Base-by-base conservation (phyloP, 2,329 filamentous ascomycete genomes). In the Fusarium pseudonygamai region DNA sequence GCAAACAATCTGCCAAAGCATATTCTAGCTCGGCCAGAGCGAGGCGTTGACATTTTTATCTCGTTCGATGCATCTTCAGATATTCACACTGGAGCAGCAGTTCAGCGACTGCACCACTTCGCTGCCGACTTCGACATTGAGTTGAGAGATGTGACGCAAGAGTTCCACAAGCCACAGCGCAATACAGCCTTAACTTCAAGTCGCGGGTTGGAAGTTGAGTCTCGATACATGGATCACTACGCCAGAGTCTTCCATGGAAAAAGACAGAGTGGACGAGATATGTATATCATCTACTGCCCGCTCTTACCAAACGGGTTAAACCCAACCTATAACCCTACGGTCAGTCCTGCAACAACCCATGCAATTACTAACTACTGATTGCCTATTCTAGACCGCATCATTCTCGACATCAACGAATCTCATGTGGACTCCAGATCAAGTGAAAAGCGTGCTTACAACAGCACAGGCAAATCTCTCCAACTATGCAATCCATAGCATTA, bases 351-450 rank as follows among this genome's bases (percentile, higher is more conserved):
- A 32, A 3, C 30, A 32, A 32, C 30, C 30, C 4, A 32, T 32
- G 4, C 12, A 13, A 13, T 32, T 4, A 32, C 30, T 32, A 32
- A 32, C 30, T 32, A 32, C 30, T 32, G 30, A 32, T 13, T 32
- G 12, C 5, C 12, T 3, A 18, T 9, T 4, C 1, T 3, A 78
- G 75, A 70, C 58, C 0, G 69, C 67, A 2, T 52, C 72, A 1
- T 77, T 78, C 6, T 78, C 75, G 1, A 78, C 70, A 0, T 78
- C 75, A 0, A 74, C 75, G 3, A 78, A 78, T 10, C 75, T 78
- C 4, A 58, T 78, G 26, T 78, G 76, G 75, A 71, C 71, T 0
- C 75, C 75, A 0, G 53, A 69, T 2, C 75, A 78, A 14, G 66
- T 78, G 2, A 70, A 65, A 15, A 46, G 32, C 1, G 45, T 78